Percentiles rank a stretch among this genome's conserved stretches.
phyloP scores from a whole-genome alignment of 192 early-diverging fungal genomes.

The Podochytrium sp. region DNA sequence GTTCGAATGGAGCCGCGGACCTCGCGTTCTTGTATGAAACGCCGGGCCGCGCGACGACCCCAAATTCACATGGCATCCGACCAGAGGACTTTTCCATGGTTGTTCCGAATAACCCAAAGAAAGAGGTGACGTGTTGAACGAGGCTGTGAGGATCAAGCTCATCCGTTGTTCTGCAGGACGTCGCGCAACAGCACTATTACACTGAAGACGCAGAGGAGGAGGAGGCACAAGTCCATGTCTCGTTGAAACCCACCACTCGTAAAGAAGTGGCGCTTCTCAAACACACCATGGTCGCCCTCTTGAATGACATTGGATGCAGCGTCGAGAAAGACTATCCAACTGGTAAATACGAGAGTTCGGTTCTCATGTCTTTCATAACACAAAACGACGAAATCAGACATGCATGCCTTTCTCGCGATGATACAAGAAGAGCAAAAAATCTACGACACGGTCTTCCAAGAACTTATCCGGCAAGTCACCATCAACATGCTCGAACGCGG shows the following conservation, averaged over 20 bases:
- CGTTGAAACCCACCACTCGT: constrained; percentile 46
- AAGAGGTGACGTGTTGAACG: background rate
- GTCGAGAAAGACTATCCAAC: constrained; percentile 56
- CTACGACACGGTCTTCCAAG: constrained; percentile 62
- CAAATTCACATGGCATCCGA: background rate
- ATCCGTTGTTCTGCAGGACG: background rate
- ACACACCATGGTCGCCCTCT: constrained; percentile 54
- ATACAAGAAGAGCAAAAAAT: constrained; percentile 65
- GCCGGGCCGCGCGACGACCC: background rate
- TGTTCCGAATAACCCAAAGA: background rate
- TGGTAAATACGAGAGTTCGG: background rate
- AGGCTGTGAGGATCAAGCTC: background rate
- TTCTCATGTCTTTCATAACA: too few relatives aligned
- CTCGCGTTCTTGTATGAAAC: constrained; percentile 50
- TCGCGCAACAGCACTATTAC: background rate
- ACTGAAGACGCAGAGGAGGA: background rate
- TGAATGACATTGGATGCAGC: constrained; percentile 51
- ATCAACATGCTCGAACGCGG: constrained; percentile 67
- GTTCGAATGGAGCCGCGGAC: constrained; percentile 18
- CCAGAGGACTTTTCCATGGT: constrained; percentile 20
- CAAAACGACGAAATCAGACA: constrained; percentile 37
- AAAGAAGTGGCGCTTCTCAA: constrained; percentile 63
- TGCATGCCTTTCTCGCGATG: constrained; percentile 60
- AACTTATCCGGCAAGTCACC: constrained; percentile 62
- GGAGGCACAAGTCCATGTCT: background rate